Percentiles rank a stretch among this genome's conserved stretches.
Conservation (phyloP, 352 stramenopile species). For the Globisporangium abappressorium region DNA sequence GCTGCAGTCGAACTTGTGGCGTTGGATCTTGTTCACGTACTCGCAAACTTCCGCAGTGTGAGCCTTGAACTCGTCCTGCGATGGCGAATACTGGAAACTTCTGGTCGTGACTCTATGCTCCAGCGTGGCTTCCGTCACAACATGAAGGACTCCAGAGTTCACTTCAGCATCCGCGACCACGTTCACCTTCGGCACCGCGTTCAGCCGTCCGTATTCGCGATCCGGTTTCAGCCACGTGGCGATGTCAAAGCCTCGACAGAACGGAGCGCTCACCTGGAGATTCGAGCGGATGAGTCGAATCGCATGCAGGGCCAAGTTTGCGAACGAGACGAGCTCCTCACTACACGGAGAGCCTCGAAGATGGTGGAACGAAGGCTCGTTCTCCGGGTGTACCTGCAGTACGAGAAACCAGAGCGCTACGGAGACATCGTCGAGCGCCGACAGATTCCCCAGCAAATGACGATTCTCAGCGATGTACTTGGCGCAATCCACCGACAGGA, state of each 20-base stretch:
- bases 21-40: too few species aligned
- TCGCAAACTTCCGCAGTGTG: too few species aligned
- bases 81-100: too few species aligned
- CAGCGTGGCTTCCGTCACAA: too few species aligned
- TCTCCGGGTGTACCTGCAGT: constrained; percentile 40
- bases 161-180: constrained; percentile 22
- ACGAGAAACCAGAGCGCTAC: constrained; percentile 51
- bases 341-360: constrained; percentile 32
- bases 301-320: constrained; percentile 39
- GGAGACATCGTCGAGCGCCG: constrained; percentile 54
- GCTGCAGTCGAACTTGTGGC: too few species aligned
- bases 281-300: constrained; percentile 57
- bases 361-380: constrained; percentile 40
- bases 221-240: constrained; percentile 33
- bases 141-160: background rate
- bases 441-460: constrained; percentile 23
- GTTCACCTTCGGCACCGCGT: too few species aligned
- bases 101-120: too few species aligned
- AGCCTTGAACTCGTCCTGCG: too few species aligned
- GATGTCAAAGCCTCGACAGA: constrained; percentile 45
- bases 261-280: constrained; percentile 11
- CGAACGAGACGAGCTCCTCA: constrained; percentile 37
- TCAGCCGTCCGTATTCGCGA: too few species aligned
- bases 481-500: constrained; percentile 46
- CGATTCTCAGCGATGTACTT: constrained; percentile 39